These are phyloP conservation scores for Viola odorata DNA, from an alignment of 345 rosid species.

Conservation along the genomic window DNA sequence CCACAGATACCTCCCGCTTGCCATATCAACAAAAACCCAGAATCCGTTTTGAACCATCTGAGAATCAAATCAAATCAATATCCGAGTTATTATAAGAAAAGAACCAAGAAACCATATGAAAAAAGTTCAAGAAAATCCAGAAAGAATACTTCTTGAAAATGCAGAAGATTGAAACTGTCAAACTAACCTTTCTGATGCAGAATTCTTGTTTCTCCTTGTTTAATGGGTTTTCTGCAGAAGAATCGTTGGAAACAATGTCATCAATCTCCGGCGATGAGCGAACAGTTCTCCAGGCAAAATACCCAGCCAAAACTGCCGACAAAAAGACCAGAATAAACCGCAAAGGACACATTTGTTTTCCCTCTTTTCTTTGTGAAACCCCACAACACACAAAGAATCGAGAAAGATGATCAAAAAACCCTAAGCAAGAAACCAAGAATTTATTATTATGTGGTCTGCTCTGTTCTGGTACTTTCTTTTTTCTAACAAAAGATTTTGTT, in stretches of 20 bases:
- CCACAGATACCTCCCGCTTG: slow-evolving; percentile 30
- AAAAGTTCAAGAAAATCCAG: not conserved
- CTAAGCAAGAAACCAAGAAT: no score
- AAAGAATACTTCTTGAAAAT: not conserved
- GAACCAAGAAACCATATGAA: slow-evolving; percentile 2
- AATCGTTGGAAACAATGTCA: slow-evolving; percentile 26
- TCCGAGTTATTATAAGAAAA: slow-evolving; percentile 1
- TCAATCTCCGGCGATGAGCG: slow-evolving; percentile 51
- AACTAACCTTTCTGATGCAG: slow-evolving; percentile 46
- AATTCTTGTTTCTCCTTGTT: slow-evolving; percentile 39
- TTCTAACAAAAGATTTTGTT: no score
- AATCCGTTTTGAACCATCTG: slow-evolving; percentile 34
- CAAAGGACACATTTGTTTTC: slow-evolving; percentile 20
- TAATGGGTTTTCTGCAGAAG: slow-evolving; percentile 21
- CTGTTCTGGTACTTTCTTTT: no score
- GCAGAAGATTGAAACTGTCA: not conserved
- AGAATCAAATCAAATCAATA: slow-evolving; percentile 5
- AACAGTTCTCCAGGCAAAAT: slow-evolving; percentile 68
- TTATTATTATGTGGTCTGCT: no score
- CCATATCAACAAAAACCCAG: slow-evolving; percentile 34
- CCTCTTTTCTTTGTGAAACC: not conserved
- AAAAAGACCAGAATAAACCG: slow-evolving; percentile 26
- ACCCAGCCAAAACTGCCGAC: slow-evolving; percentile 17
- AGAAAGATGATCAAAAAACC: no score
- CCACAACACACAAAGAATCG: not conserved